These are phyloP conservation scores for Saturnispora saitoi DNA, from an alignment of 805 yeast species.

Conservation along the genomic window DNA sequence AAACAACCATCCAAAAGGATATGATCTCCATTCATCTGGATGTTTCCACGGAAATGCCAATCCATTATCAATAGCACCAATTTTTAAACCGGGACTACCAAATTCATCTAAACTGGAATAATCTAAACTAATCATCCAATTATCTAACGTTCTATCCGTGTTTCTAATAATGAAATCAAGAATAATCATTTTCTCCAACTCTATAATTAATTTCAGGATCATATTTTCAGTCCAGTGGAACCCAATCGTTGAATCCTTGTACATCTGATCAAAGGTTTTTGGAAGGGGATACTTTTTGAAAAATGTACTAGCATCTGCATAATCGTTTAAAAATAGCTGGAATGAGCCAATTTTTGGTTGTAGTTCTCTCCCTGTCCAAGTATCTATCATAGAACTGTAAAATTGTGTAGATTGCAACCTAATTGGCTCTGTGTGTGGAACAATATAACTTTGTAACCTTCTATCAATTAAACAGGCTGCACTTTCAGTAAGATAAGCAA, in stretches of 20 bases:
- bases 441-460: too few species aligned
- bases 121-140: conserved; percentile 66
- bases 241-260: conserved; percentile 7
- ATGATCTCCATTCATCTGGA: conserved; percentile 75
- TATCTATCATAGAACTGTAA: conserved; percentile 42
- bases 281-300: conserved; percentile 47
- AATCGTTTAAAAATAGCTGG: conserved; percentile 38
- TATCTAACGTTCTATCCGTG: conserved; percentile 67
- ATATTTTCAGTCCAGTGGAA: conserved; percentile 48
- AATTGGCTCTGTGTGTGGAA: too few species aligned
- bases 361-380: conserved; percentile 19
- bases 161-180: conserved; percentile 66
- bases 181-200: conserved; percentile 61
- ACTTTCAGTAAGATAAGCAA: conserved; percentile 64
- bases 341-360: conserved; percentile 53
- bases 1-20: conserved; percentile 73
- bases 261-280: conserved; percentile 9
- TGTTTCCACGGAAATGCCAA: conserved; percentile 75
- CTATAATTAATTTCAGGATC: conserved; percentile 45
- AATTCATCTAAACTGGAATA: conserved; percentile 25
- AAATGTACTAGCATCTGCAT: conserved; percentile 43
- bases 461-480: conserved; percentile 36
- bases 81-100: conserved; percentile 33
- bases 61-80: conserved; percentile 74
- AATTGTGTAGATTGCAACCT: conserved; percentile 31